Evolutionary conservation across 345 rosid genomes (phyloP).

Genomic region (Conringia planisiliqua): DNA sequence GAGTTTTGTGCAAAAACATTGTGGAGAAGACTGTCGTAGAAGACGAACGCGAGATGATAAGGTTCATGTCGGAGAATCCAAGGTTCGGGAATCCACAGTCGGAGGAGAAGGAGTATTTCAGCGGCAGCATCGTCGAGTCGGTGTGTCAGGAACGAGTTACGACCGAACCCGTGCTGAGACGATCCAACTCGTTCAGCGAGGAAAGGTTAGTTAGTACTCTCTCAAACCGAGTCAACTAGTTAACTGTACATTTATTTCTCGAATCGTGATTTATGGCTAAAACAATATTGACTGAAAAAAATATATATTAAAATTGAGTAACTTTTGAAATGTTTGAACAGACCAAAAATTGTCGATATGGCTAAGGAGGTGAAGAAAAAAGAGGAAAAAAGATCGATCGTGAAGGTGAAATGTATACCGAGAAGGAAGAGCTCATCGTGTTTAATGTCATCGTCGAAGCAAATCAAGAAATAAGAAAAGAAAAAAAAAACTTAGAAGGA

Average conservation of each 20-base stretch:
- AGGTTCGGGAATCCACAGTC: constrained; percentile 79
- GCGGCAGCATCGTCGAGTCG: constrained; percentile 80
- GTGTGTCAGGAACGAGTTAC: constrained; percentile 45
- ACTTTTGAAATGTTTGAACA: constrained; percentile 10
- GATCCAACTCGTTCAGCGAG: constrained; percentile 81
- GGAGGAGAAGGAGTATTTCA: constrained; percentile 83
- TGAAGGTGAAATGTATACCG: constrained; percentile 66
- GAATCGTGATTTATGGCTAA: too few relatives aligned
- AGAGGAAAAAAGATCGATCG: constrained; percentile 38
- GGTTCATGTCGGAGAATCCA: constrained; percentile 88
- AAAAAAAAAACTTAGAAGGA: background rate
- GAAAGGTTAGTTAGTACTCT: constrained; percentile 51
- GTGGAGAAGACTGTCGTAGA: constrained; percentile 46
- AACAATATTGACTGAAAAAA: too few relatives aligned
- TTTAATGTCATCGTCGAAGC: constrained; percentile 42
- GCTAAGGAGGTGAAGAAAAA: constrained; percentile 19
- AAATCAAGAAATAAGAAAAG: constrained; percentile 21
- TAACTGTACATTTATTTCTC: too few relatives aligned
- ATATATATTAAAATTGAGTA: too few relatives aligned
- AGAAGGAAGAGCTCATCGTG: constrained; percentile 42
- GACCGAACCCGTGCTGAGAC: constrained; percentile 43
- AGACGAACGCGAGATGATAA: constrained; percentile 50
- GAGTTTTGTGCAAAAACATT: constrained; percentile 39
- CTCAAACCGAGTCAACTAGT: too few relatives aligned
- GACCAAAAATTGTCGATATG: constrained; percentile 33